Evolutionary conservation across 768 basidiomycete genomes (phyloP).

Genomic region (Serendipita sp.): DNA sequence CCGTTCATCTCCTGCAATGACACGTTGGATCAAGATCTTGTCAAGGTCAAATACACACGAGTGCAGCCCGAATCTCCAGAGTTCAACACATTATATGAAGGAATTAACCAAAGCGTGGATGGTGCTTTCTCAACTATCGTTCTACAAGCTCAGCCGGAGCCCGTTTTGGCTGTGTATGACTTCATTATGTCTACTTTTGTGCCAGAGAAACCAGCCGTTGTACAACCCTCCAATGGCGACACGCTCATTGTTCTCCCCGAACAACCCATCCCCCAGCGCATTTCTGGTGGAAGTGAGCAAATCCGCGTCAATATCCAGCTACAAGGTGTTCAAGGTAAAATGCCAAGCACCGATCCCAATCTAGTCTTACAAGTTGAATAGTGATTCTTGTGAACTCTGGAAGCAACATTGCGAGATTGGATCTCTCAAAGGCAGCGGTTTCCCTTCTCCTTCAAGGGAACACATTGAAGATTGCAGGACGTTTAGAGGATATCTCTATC

Average conservation of each 20-base stretch:
- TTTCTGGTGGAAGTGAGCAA: constrained; percentile 28
- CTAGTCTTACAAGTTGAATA: constrained; percentile 18
- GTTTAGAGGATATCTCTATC: constrained; percentile 69
- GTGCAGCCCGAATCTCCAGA: constrained; percentile 78
- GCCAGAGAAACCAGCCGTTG: constrained; percentile 21
- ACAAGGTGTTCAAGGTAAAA: constrained; percentile 62
- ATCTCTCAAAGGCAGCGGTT: constrained; percentile 80
- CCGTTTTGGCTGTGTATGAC: constrained; percentile 81
- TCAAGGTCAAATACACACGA: constrained; percentile 61
- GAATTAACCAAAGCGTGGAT: constrained; percentile 77
- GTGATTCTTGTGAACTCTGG: constrained; percentile 64
- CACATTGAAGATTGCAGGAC: constrained; percentile 62
- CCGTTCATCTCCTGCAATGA: constrained; percentile 50
- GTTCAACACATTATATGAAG: constrained; percentile 60
- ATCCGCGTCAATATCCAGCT: constrained; percentile 72
- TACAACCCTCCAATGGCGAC: constrained; percentile 5
- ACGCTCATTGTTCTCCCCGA: background rate
- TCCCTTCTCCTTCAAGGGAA: constrained; percentile 53
- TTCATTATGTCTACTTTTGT: constrained; percentile 97
- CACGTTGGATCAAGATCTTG: constrained; percentile 42
- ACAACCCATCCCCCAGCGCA: constrained; percentile 10
- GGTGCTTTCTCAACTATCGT: constrained; percentile 81
- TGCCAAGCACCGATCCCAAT: background rate
- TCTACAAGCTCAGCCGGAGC: constrained; percentile 76
- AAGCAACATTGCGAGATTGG: constrained; percentile 64